phyloP scores from a whole-genome alignment of 2,329 filamentous ascomycete genomes.

The Endothia cerciana region DNA sequence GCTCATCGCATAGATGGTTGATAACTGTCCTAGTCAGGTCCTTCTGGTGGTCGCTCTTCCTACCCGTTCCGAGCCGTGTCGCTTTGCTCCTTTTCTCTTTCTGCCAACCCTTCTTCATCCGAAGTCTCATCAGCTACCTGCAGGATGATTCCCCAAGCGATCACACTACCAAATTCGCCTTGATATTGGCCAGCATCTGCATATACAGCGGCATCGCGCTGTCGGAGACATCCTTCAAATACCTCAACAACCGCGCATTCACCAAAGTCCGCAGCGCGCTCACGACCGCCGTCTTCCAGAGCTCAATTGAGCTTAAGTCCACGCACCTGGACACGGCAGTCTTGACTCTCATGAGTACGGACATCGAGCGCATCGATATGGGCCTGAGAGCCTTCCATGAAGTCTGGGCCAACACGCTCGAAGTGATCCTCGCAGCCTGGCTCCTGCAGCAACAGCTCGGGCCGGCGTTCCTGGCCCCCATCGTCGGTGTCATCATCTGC shows the following conservation, averaged over 20 bases:
- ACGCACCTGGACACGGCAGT: constrained; percentile 21
- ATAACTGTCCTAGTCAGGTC: constrained; percentile 36
- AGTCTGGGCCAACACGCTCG: constrained; percentile 30
- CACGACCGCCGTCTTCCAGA: constrained; percentile 39
- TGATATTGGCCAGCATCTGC: constrained; percentile 38
- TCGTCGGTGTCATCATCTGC: constrained; percentile 28
- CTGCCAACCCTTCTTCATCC: constrained; percentile 49
- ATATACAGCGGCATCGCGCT: constrained; percentile 41
- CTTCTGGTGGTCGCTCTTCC: constrained; percentile 29
- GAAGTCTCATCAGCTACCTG: constrained; percentile 41
- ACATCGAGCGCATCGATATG: constrained; percentile 34
- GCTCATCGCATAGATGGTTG: constrained; percentile 29
- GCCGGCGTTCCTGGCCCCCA: constrained; percentile 15
- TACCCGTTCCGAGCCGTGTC: constrained; percentile 42
- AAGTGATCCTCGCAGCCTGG: constrained; percentile 27
- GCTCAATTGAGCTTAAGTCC: constrained; percentile 36
- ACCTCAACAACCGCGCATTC: constrained; percentile 34
- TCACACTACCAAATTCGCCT: constrained; percentile 36
- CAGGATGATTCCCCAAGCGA: constrained; percentile 28
- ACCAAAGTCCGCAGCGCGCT: constrained; percentile 35
- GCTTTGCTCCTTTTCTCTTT: constrained; percentile 44
- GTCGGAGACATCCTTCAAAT: constrained; percentile 39
- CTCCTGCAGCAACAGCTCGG: constrained; percentile 28
- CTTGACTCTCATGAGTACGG: constrained; percentile 34
- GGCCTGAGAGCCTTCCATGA: constrained; percentile 24